These are phyloP conservation scores for Trichosporon sp. DNA, from an alignment of 1,284 basidiomycete genomes.

Conservation along the genomic window DNA sequence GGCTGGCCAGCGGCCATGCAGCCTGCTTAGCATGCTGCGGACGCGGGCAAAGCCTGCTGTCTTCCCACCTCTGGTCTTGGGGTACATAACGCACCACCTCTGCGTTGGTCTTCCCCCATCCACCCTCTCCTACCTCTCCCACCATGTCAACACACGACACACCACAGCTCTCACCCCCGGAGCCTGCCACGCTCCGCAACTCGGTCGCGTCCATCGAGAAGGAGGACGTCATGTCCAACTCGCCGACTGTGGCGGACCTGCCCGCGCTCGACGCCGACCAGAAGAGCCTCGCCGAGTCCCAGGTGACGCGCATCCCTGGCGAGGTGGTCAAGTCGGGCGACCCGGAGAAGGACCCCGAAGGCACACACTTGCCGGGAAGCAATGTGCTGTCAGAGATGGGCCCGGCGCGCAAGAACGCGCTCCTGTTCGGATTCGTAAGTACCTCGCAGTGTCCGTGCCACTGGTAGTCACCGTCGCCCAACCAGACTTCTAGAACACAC, in stretches of 20 bases:
- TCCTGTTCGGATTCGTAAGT: constrained; percentile 36
- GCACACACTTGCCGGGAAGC: neutral
- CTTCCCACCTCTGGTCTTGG: neutral
- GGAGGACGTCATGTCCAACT: neutral
- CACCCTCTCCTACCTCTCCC: neutral
- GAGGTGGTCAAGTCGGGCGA: neutral
- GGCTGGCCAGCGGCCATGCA: neutral
- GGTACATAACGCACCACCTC: neutral
- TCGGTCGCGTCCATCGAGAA: neutral
- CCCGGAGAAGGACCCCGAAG: neutral
- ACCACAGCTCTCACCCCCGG: neutral
- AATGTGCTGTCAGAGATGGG: constrained; percentile 30
- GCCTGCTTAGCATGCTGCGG: neutral
- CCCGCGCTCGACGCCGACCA: neutral
- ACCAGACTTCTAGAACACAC: neutral
- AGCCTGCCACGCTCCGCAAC: neutral
- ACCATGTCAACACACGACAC: neutral
- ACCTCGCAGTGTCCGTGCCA: too few species aligned
- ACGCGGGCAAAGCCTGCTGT: neutral
- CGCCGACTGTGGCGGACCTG: neutral
- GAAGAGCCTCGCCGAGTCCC: neutral
- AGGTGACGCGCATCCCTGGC: neutral
- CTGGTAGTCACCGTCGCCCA: neutral
- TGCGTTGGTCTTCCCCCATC: neutral
- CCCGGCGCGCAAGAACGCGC: constrained; percentile 28